Evolutionary conservation across 345 rosid genomes (phyloP).

Genomic region (Clausena lansium): DNA sequence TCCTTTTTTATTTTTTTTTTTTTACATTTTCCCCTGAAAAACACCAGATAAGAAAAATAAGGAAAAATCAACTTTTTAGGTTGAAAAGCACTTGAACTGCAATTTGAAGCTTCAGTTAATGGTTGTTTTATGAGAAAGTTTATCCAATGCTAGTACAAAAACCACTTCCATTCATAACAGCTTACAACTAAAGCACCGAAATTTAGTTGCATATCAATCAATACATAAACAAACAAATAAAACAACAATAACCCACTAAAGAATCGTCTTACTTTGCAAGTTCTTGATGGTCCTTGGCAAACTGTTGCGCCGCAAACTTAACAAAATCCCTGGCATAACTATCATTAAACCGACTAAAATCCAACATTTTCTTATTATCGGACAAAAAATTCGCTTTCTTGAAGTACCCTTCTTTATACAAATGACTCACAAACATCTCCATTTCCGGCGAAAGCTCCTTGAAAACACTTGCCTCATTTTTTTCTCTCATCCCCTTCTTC

Average conservation of each 20-base stretch:
- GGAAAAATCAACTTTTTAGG: neutral
- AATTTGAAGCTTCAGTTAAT: neutral
- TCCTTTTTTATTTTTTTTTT: too few relatives aligned
- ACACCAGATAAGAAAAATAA: neutral
- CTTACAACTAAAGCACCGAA: neutral
- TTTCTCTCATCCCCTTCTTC: constrained; percentile 2
- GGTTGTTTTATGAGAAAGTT: neutral
- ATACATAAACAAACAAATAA: neutral
- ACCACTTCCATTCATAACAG: neutral
- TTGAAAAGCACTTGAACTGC: neutral
- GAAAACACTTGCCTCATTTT: constrained; percentile 21
- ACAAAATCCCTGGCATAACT: constrained; percentile 56
- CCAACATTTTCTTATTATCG: constrained; percentile 29
- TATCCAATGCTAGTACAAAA: neutral
- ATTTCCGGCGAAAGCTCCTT: constrained; percentile 57
- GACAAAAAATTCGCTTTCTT: constrained; percentile 58
- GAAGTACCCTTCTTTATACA: constrained; percentile 61
- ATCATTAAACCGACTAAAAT: constrained; percentile 48
- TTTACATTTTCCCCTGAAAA: neutral
- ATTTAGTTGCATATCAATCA: neutral
- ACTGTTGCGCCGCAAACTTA: constrained; percentile 52
- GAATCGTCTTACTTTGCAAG: constrained; percentile 60
- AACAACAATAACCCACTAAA: neutral
- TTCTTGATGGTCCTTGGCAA: constrained; percentile 70
- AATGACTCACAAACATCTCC: constrained; percentile 51